These are phyloP conservation scores for Termitomyces sp. DNA, from an alignment of 768 basidiomycete species.

Conservation along the genomic window DNA sequence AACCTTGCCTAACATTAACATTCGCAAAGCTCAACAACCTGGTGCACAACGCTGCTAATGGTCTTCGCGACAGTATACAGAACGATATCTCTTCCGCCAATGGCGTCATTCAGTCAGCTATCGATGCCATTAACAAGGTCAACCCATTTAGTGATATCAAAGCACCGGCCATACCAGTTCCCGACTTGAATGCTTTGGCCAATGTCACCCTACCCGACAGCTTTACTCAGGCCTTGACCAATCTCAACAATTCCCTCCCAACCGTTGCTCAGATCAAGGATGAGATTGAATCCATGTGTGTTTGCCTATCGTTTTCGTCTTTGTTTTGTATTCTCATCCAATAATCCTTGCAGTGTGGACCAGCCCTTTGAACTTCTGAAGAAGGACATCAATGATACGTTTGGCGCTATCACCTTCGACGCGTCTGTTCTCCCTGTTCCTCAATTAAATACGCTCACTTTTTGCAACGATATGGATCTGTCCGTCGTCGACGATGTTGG, in stretches of 20 bases:
- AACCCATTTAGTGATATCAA: conserved; percentile 70
- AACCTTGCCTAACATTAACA: conserved; percentile 2
- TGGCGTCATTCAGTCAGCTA: conserved; percentile 57
- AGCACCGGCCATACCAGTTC: conserved; percentile 70
- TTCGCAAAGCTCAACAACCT: conserved; percentile 63
- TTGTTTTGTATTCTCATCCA: neutral
- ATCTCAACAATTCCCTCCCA: conserved; percentile 79
- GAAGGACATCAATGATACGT: conserved; percentile 85
- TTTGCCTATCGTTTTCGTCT: conserved; percentile 7
- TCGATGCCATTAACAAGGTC: conserved; percentile 69
- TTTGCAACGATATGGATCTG: conserved; percentile 79
- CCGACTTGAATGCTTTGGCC: conserved; percentile 67
- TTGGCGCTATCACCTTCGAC: conserved; percentile 69
- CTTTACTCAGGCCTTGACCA: conserved; percentile 68
- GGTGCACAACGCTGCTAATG: conserved; percentile 54
- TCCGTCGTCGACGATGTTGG: conserved; percentile 86
- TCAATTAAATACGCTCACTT: conserved; percentile 57
- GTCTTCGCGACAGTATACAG: conserved; percentile 70
- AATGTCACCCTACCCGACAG: conserved; percentile 79
- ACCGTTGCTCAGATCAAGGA: conserved; percentile 73
- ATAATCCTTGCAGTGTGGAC: conserved; percentile 52
- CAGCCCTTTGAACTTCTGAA: conserved; percentile 88
- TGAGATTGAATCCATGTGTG: conserved; percentile 64
- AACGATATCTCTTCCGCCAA: conserved; percentile 67
- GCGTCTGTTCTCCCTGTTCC: conserved; percentile 77